Evolutionary conservation across 169 alveolate genomes (phyloP).

Genomic region (Fabrea salina): DNA sequence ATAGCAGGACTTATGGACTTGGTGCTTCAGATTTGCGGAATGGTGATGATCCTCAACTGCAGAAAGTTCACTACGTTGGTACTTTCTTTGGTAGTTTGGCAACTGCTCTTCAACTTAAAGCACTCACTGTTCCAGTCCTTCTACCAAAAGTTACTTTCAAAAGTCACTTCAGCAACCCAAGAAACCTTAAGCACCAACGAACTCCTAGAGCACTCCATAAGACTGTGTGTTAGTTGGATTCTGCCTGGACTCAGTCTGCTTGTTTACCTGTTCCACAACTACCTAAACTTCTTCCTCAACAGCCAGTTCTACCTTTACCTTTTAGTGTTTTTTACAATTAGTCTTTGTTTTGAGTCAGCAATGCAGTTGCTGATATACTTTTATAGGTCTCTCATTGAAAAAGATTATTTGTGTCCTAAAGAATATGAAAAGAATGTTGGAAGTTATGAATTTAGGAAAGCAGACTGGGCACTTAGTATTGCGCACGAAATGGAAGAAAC

Average conservation of each 20-base stretch:
- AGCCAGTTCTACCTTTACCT: no score
- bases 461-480: background rate
- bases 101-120: background rate
- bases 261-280: no score
- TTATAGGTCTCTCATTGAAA: background rate
- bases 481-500: background rate
- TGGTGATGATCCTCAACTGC: background rate
- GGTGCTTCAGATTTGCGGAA: background rate
- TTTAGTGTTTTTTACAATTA: no score
- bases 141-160: no score
- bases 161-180: no score
- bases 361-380: background rate
- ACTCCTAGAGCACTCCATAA: no score
- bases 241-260: no score
- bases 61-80: background rate
- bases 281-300: no score
- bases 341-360: no score
- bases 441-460: background rate
- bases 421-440: background rate
- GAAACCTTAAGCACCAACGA: no score
- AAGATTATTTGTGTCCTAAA: background rate
- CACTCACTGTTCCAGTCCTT: no score
- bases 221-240: no score
- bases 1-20: background rate
- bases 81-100: background rate